Percentiles rank a stretch among this genome's conserved stretches.
Evolutionary conservation across 2,329 filamentous ascomycete genomes (phyloP).

Genomic region (Colletotrichum filicis): DNA sequence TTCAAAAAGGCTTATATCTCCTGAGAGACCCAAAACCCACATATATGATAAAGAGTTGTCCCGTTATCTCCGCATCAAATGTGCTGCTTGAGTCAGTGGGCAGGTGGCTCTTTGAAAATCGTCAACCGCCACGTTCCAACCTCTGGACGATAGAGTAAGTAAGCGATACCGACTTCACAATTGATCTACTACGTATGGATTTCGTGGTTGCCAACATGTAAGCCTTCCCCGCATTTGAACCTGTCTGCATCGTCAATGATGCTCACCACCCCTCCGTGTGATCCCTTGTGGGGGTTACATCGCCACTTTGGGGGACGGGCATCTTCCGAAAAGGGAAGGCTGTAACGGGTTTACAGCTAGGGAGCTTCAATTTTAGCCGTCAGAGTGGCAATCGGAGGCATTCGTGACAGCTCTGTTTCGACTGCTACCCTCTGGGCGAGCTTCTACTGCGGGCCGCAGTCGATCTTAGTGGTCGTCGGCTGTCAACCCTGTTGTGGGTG

Average conservation of each 20-base stretch:
- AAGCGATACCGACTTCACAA: neutral
- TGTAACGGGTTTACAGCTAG: neutral
- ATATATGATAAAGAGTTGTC: neutral
- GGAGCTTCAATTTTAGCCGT: neutral
- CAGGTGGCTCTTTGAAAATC: neutral
- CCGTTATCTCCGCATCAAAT: neutral
- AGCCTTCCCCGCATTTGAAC: slow-evolving; percentile 6
- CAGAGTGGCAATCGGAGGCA: neutral
- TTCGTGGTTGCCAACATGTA: neutral
- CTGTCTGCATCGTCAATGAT: neutral
- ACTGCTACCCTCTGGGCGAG: neutral
- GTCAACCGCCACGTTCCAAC: neutral
- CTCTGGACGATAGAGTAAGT: neutral
- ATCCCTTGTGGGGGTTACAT: slow-evolving; percentile 1
- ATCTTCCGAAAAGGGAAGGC: slow-evolving; percentile 5
- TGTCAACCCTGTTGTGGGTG: neutral
- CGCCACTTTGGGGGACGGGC: neutral
- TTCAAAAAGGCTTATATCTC: neutral
- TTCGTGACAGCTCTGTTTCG: neutral
- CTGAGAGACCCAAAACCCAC: neutral
- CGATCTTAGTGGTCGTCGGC: neutral
- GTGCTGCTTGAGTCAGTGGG: neutral
- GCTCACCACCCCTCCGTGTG: neutral
- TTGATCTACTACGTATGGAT: neutral
- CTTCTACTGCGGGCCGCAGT: neutral